Evolutionary conservation across 768 basidiomycete genomes (phyloP).

Genomic region (Lactifluus rugatus): DNA sequence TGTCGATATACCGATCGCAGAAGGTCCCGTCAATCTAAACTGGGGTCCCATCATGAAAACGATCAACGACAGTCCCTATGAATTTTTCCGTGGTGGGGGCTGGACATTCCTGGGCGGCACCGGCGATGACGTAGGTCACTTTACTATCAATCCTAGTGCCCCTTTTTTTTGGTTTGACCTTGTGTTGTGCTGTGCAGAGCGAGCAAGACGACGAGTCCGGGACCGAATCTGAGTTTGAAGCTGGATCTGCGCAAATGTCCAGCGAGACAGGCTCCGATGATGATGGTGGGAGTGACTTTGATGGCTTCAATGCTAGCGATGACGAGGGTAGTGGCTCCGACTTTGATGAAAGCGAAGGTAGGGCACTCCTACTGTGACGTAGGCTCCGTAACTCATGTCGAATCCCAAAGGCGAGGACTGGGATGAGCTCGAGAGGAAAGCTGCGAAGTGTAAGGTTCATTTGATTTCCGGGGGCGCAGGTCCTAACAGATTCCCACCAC

Average conservation of each 20-base stretch:
- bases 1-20: slow-evolving; percentile 91
- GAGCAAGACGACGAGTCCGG: slow-evolving; percentile 56
- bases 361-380: slow-evolving; percentile 2
- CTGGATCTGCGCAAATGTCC: slow-evolving; percentile 33
- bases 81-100: slow-evolving; percentile 94
- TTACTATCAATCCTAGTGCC: not conserved
- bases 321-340: slow-evolving; percentile 61
- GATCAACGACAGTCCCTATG: slow-evolving; percentile 89
- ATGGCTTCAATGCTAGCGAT: slow-evolving; percentile 42
- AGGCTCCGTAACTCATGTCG: slow-evolving; percentile 3
- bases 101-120: slow-evolving; percentile 81
- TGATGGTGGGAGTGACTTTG: slow-evolving; percentile 47
- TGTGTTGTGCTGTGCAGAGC: slow-evolving; percentile 29
- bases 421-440: slow-evolving; percentile 91
- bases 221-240: slow-evolving; percentile 52
- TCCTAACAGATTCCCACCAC: slow-evolving; percentile 1
- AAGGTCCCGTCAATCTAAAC: slow-evolving; percentile 94
- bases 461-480: not conserved
- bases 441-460: slow-evolving; percentile 60
- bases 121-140: slow-evolving; percentile 50
- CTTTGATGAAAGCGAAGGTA: slow-evolving; percentile 57
- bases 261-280: slow-evolving; percentile 28
- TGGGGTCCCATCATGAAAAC: slow-evolving; percentile 99
- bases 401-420: slow-evolving; percentile 68
- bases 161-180: not conserved